Evolutionary conservation across 192 early-diverging fungal species (phyloP).

Genomic region (Coemansia sp.): DNA sequence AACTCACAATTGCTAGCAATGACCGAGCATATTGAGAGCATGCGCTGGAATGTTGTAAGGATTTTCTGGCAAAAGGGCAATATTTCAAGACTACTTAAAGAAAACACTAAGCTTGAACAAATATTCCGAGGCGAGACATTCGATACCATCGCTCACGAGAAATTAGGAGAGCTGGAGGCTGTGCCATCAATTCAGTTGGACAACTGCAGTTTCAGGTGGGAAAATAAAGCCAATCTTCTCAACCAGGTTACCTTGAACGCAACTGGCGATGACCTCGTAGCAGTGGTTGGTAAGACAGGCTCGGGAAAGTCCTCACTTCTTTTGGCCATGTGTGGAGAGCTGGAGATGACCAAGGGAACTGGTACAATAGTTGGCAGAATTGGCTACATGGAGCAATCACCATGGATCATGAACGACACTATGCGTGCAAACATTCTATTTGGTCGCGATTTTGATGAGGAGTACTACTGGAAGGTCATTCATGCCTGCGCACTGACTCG

Average conservation of each 20-base stretch:
- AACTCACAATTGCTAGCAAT: slow-evolving; percentile 4
- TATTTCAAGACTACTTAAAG: background rate
- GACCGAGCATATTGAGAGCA: background rate
- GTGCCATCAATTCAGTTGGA: background rate
- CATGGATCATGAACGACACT: slow-evolving; percentile 35
- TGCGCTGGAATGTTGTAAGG: background rate
- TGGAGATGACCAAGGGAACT: slow-evolving; percentile 50
- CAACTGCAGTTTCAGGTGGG: slow-evolving; percentile 3
- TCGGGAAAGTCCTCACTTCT: slow-evolving; percentile 79
- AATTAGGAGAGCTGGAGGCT: background rate
- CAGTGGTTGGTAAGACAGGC: slow-evolving; percentile 77
- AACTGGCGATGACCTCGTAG: slow-evolving; percentile 62
- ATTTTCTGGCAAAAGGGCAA: too few species aligned
- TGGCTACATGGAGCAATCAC: slow-evolving; percentile 75
- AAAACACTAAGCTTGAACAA: background rate
- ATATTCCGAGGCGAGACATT: background rate
- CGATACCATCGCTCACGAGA: background rate
- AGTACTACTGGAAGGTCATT: slow-evolving; percentile 6
- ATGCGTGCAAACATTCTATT: slow-evolving; percentile 23
- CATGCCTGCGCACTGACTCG: slow-evolving; percentile 4
- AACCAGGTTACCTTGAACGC: slow-evolving; percentile 57
- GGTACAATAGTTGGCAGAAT: slow-evolving; percentile 65
- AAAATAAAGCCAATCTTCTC: background rate
- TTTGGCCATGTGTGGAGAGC: slow-evolving; percentile 76
- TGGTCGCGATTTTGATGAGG: slow-evolving; percentile 17